Evolutionary conservation across 169 alveolate species (phyloP), one percentile per base, ranked within the genome.

Genomic region (Plasmodium chabaudi): DNA sequence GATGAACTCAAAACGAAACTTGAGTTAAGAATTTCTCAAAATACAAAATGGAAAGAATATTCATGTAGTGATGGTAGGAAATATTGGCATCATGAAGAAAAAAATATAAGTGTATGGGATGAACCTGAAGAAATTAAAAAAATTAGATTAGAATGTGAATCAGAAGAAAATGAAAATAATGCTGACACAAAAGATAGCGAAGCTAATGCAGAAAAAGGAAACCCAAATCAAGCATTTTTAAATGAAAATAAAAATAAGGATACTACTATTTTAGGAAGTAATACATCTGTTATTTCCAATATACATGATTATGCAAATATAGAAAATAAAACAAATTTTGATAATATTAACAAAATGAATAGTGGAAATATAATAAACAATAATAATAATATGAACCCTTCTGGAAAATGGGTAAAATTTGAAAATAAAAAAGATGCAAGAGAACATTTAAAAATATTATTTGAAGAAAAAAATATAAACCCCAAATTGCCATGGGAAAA

Each of bases 401-500:
- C n/a, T 51, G 59, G 59, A 13, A 15, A 15, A 15, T 79, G 89
- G 89, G 46, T 25, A 64, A 92, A 79, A 72, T 84, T 84, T 46
- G 89, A 88, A 10, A 88, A 86, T 71, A 93, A 94, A 49, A 94
- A 94, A 39, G 92, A 92, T 17, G 93, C 95, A 49, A 94, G 91
- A 67, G 82, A 73, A 21, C 95, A 93, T 21, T 92, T 94, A 49
- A 55, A 89, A 72, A 47, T 79, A 46, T 71, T 90, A 84, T 72
- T 94, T 44, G 95, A 92, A 60, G 93, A 88, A 34, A 90, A 87
- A 61, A 92, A 92, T 72, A 88, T 94, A 64, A 89, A 92, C 21
- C 96, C 92, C 27, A 91, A 92, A n/a, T 74, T 94, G 23, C 87
- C 93, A 7, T 94, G 96, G 96, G 96, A 94, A 15, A 47, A 88